A percentile compares a stretch with the other conserved stretches of the same genome.
phyloP scores from a whole-genome alignment of 1,139 yeast genomes.

The Protomyces gravidus region DNA sequence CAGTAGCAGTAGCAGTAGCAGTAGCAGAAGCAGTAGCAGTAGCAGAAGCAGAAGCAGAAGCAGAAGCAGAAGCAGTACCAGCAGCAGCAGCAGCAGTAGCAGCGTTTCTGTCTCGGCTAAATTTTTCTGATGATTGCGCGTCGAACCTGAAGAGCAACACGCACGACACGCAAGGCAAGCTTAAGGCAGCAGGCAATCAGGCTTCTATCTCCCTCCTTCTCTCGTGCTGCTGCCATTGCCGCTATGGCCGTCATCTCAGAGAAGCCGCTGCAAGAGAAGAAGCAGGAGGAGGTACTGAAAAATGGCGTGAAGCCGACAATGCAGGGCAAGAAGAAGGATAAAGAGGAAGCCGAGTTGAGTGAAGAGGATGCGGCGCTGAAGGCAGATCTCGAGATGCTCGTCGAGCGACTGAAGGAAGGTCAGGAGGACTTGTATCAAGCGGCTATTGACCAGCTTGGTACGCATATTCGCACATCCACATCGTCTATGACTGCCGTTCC shows the following conservation, averaged over 20 bases:
- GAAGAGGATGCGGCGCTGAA: constrained; percentile 92
- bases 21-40: too few relatives aligned
- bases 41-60: too few relatives aligned
- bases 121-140: too few relatives aligned
- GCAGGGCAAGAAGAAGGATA: constrained; percentile 16
- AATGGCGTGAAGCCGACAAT: neutral
- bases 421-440: constrained; percentile 53
- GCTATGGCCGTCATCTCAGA: neutral
- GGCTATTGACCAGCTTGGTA: constrained; percentile 65
- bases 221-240: too few relatives aligned
- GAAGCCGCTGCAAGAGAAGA: neutral
- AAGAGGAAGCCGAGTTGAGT: constrained; percentile 21
- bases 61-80: too few relatives aligned
- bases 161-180: too few relatives aligned
- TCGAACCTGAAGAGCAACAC: too few relatives aligned
- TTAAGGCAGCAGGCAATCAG: too few relatives aligned
- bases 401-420: constrained; percentile 60
- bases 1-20: too few relatives aligned
- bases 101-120: too few relatives aligned
- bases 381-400: constrained; percentile 79
- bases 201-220: too few relatives aligned
- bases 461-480: constrained; percentile 81
- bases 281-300: constrained; percentile 1
- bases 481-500: constrained; percentile 99
- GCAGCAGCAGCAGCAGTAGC: too few relatives aligned